phyloP scores from a whole-genome alignment of 257 asterid genomes.

The Prunella vulgaris region DNA sequence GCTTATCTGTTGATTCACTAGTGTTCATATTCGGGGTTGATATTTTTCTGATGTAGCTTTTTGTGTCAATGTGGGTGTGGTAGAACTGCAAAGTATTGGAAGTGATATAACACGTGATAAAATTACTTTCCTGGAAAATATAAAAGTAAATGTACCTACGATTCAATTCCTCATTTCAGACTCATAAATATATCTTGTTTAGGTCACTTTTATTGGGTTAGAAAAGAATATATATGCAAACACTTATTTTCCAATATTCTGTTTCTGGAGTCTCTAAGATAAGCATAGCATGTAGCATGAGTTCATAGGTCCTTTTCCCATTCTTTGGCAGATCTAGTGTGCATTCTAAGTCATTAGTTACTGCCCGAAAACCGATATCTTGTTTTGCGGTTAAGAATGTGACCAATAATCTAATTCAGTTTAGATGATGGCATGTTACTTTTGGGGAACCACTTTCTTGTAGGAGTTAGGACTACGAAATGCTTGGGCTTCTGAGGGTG shows the following conservation, averaged over 20 bases:
- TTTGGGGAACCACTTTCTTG: neutral
- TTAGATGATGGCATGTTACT: neutral
- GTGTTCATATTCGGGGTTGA: neutral
- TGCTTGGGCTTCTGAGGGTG: neutral
- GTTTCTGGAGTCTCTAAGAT: neutral
- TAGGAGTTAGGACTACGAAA: neutral
- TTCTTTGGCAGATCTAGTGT: neutral
- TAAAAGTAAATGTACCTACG: neutral
- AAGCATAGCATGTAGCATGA: neutral
- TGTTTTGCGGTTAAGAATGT: neutral
- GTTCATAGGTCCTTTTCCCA: neutral
- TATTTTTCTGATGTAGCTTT: neutral
- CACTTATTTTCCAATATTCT: neutral
- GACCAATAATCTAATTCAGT: neutral
- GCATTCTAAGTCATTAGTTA: neutral
- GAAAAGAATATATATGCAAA: neutral
- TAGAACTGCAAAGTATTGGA: neutral
- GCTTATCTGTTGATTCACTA: neutral
- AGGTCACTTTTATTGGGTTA: too few relatives aligned
- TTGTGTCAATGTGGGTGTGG: neutral
- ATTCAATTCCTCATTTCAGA: neutral
- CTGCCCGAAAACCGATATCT: too few relatives aligned
- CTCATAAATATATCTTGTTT: neutral
- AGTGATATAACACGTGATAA: neutral
- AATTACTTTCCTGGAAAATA: neutral